phyloP scores from a whole-genome alignment of 1,139 yeast genomes.

The Pichia sp. region DNA sequence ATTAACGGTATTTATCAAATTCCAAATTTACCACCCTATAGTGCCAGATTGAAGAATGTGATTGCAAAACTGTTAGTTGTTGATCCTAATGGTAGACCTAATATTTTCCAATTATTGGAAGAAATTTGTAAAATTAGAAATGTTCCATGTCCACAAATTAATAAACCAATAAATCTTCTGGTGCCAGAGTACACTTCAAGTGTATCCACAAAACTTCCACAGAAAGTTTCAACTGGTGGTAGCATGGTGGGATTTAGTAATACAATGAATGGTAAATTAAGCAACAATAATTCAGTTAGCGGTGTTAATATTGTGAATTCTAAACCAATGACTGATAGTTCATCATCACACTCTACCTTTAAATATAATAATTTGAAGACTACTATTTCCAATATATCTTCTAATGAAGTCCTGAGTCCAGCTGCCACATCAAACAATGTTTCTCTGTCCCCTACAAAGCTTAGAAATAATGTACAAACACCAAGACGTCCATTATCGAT shows the following conservation, averaged over 20 bases:
- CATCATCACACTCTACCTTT: background rate
- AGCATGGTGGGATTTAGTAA: background rate
- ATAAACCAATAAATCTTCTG: background rate
- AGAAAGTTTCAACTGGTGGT: background rate
- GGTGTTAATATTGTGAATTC: slow-evolving; percentile 1
- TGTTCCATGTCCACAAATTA: slow-evolving; percentile 27
- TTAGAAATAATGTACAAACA: background rate
- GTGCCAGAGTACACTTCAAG: background rate
- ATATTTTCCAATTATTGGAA: slow-evolving; percentile 58
- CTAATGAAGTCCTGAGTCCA: background rate
- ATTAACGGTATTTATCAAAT: slow-evolving; percentile 60
- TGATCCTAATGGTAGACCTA: slow-evolving; percentile 68
- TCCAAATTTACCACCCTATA: slow-evolving; percentile 48
- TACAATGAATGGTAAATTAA: slow-evolving; percentile 1
- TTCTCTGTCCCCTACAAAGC: background rate
- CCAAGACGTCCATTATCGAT: slow-evolving; percentile 13
- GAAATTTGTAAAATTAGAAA: slow-evolving; percentile 60
- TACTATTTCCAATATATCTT: background rate
- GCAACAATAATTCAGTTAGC: background rate
- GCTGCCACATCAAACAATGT: background rate
- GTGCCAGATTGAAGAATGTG: slow-evolving; percentile 61
- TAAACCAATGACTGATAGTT: background rate
- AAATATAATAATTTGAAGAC: slow-evolving; percentile 7
- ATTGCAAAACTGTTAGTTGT: slow-evolving; percentile 43
- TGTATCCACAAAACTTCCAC: background rate